phyloP scores from a whole-genome alignment of 352 stramenopile genomes.

The Phytophthora pluvialis region DNA sequence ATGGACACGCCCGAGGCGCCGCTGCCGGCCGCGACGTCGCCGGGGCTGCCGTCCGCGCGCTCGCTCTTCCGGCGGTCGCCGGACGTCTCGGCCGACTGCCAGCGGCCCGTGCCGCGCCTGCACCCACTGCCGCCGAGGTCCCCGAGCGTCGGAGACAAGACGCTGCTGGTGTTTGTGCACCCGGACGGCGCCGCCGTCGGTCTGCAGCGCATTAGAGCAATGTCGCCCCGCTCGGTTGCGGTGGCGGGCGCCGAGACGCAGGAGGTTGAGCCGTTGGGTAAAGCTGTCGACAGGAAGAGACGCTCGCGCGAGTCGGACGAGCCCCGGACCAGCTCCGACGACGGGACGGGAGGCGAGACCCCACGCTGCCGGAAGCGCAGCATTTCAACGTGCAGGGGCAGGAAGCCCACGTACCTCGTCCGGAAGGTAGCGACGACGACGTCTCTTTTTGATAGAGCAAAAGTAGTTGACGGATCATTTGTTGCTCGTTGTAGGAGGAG shows the following conservation, averaged over 20 bases:
- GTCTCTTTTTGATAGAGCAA: background rate
- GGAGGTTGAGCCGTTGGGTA: constrained; percentile 1
- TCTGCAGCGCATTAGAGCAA: background rate
- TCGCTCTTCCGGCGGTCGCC: constrained; percentile 27
- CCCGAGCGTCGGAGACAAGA: constrained; percentile 10
- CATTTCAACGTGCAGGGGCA: constrained; percentile 28
- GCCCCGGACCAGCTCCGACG: constrained; percentile 21
- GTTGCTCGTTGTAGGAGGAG: constrained; percentile 39
- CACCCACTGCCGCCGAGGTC: constrained; percentile 22
- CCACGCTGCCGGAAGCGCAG: constrained; percentile 30
- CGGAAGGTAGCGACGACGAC: constrained; percentile 35
- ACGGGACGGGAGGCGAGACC: constrained; percentile 14
- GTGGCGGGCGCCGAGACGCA: constrained; percentile 3
- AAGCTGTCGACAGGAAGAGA: constrained; percentile 13
- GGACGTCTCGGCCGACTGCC: constrained; percentile 19
- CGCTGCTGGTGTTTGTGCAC: constrained; percentile 30
- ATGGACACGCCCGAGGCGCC: constrained; percentile 4
- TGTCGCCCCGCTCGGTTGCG: constrained; percentile 22
- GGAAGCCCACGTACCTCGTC: constrained; percentile 58
- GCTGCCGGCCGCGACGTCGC: constrained; percentile 6
- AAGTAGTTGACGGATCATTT: background rate
- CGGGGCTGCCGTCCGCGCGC: constrained; percentile 18
- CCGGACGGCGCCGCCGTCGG: background rate
- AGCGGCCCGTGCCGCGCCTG: constrained; percentile 21
- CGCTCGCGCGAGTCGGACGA: constrained; percentile 20